Base-by-base conservation (phyloP, 352 stramenopile genomes). In the Phytophthora sp. region DNA sequence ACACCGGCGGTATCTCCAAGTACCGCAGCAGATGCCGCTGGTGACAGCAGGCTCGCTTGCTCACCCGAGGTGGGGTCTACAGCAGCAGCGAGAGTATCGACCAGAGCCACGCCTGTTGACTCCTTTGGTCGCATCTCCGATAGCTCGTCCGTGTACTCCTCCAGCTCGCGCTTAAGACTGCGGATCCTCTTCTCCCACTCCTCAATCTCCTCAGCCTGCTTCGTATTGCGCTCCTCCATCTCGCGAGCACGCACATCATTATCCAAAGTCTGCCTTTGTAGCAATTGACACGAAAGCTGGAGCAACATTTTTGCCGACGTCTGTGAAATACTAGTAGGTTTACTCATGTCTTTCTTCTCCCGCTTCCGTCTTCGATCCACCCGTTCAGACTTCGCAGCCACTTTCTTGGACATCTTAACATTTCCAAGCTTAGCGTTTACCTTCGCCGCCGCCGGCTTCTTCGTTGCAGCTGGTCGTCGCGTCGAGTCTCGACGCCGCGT, bases 201-300 rank as follows among this genome's bases (percentile, higher is more conserved):
- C 4, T 73, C 57, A 6, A 80, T 72, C 47, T 82, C 66, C 16
- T 67, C 66, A 8, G 33, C 55, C 21, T 78, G 61, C 13, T 12
- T 38, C 18, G 54, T 57, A 36, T 77, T 72, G 7, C 82, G 71
- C 33, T 88, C 77, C n/a, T 77, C 69, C 29, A 87, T 41, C 20
- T 88, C 75, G 0, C 65, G 49, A 8, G 59, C 66, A 8, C 76
- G 82, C 13, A 86, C 67, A 18, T 89, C 75, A 23, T 73, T 74
- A 20, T 88, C 79, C 30, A 91, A 50, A 20, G 39, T 45, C 42
- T 82, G 72, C 6, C 67, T 64, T 11, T 69, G 51, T 21, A 89
- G 46, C 16, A 83, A 35, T 23, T 66, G 66, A 15, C 72, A 79
- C 27, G 77, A 76, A 39, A 74, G 84, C 23, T 69, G 57, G 41